Evolutionary conservation across 257 asterid species (phyloP), one percentile per base, ranked within the genome.

Genomic region (Penstemon barbatus): DNA sequence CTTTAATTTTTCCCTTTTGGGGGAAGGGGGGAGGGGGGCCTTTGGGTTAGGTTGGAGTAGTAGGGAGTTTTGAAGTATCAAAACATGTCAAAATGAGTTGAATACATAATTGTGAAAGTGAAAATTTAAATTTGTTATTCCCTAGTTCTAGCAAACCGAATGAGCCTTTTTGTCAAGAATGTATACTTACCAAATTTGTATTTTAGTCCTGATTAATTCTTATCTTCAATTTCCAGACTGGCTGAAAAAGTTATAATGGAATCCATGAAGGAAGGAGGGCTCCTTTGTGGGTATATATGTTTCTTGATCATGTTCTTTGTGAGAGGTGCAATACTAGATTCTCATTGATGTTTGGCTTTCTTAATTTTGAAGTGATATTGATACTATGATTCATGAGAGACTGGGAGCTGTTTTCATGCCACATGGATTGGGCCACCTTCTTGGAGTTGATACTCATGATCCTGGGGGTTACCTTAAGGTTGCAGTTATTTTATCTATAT

Each of bases 401-500:
- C 60, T 93, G 60, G 99, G 99, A 70, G 95, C 97, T 77, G 86
- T 90, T 66, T 88, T 90, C 79, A 71, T 93, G 88, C 96, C 97
- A 53, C 99, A 93, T 64, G 99, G 99, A 59, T 87, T 93, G 68
- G 99, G 99, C 44, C 99, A 93, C 85, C 90, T 93, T 64, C 78
- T 93, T 63, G 99, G 97, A 57, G 88, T 93, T 44, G 99, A 93
- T 87, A 90, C 97, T 66, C 99, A 93, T 73, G 99, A 93, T 80
- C 91, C 96, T 59, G 97, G 99, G 72, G 99, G 97, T 73, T 90
- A 85, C 80, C 86, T 85, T 44, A 78, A 86, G 97, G 99, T 61
- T 55, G n/a, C 5, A 51, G 66, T 76, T 53, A 57, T 62, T 68
- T n/a, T 51, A 39, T 37, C 25, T 2, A 5, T 45, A 48, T n/a